Evolutionary conservation across 2,329 filamentous ascomycete species (phyloP).

Genomic region (Hypoxylon rubiginosum): DNA sequence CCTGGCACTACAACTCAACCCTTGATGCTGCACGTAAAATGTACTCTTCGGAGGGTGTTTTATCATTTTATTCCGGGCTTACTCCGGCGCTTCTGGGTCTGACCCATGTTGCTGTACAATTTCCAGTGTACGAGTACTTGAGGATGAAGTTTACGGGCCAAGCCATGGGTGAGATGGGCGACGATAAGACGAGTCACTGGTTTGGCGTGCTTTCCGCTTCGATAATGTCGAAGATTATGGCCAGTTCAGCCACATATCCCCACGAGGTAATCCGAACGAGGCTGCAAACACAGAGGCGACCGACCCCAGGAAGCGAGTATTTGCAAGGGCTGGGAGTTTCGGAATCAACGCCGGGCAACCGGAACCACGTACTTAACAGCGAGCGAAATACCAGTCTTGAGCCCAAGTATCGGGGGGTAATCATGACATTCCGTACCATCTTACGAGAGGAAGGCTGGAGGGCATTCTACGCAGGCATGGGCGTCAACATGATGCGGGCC

Average conservation of each 20-base stretch:
- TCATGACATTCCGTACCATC: constrained; percentile 87
- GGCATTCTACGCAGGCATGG: constrained; percentile 97
- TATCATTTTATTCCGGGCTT: constrained; percentile 94
- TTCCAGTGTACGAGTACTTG: constrained; percentile 94
- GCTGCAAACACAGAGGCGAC: constrained; percentile 91
- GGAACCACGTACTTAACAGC: constrained; percentile 53
- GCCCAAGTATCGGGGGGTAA: constrained; percentile 80
- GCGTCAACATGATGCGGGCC: constrained; percentile 96
- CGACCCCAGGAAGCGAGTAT: constrained; percentile 68
- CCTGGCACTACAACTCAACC: constrained; percentile 92
- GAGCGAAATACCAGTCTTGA: constrained; percentile 41
- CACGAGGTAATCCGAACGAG: constrained; percentile 96
- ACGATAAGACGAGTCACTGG: constrained; percentile 77
- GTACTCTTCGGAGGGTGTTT: constrained; percentile 89
- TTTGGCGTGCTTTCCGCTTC: constrained; percentile 88
- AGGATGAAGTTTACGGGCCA: constrained; percentile 91
- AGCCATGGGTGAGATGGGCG: constrained; percentile 80
- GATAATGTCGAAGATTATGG: constrained; percentile 92
- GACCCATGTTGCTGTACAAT: constrained; percentile 96
- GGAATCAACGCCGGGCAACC: constrained; percentile 60
- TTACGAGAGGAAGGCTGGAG: constrained; percentile 93
- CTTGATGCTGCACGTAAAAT: constrained; percentile 95
- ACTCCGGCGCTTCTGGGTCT: constrained; percentile 92
- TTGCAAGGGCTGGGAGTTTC: constrained; percentile 65
- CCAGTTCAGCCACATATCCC: constrained; percentile 95